Evolutionary conservation across 1,139 yeast genomes (phyloP), one percentile per base, ranked within the genome.

Genomic region (Maudiozyma humilis): DNA sequence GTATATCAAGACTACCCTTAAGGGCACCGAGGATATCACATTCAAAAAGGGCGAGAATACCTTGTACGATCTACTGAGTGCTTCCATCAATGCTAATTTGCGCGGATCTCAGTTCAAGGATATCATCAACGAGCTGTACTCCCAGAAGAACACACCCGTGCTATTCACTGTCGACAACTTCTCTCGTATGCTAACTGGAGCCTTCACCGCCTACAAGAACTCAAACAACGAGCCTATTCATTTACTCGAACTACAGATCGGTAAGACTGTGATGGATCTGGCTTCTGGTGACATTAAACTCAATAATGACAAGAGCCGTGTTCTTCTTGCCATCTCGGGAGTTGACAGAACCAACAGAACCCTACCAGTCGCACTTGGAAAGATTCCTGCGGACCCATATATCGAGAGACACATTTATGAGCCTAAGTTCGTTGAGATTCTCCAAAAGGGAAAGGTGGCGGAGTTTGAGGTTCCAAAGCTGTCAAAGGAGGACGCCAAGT

Each of bases 91-190:
- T 16, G 55, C 67, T 23, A 59, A 62, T 48, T 64, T 61, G 43
- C 65, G 68, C 32, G 70, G 70, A 23, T 60, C 57, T 15, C 64
- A 71, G 17, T 76, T 84, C 55, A 70, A 71, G 46, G 74, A 74
- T 43, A 67, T 86, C 27, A 59, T 83, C 13, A 65, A 70, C 3
- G 86, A 82, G 62, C 65, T 79, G 41, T 62, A 72, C 27, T 63
- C 64, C 36, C 70, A 66, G 44, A 41, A 46, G 0, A 35, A 44
- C 4, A 47, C 69, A 34, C 91, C 95, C 1, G 82, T 87, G 4
- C 67, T 79, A 43, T 68, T 87, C 41, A 72, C 94, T 5, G 69
- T 87, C 40, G 97, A 89, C 60, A 80, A 85, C 59, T 72, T 87
- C 57, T 81, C 87, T 48, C 78, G 80, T 1, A 65, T 87, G 46